Base-by-base conservation (phyloP, 2,329 filamentous ascomycete species). In the Claviceps spartinae region DNA sequence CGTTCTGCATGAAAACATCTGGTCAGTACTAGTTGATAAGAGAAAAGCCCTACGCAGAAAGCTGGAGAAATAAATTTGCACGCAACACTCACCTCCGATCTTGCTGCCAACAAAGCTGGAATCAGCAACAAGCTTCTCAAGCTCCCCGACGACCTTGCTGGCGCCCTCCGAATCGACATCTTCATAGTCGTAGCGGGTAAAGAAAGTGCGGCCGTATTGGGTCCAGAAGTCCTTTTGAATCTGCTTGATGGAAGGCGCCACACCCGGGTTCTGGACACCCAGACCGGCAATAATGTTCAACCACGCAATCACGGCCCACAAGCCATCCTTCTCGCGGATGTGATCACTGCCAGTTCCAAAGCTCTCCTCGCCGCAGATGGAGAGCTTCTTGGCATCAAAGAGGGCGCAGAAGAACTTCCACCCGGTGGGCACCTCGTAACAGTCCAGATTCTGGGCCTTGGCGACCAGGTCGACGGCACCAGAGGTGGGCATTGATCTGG, bases 331-430 rank as follows among this genome's bases (percentile, higher is more conserved):
- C 76, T 98, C 93, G 61, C 93, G 88, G 65, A 98, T 95, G 72
- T 98, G 93, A 76, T 98, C 96, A 71, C 87, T 95, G 41, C 93
- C 93, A 11, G 93, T 98, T 59, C 93, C 93, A 69, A 98, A 98
- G 58, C 86, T 93, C 78, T 98, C 93, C 72, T 98, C 93, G 54
- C 93, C 93, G 66, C 93, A 98, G 67, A 98, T 98, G 64, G 93
- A 95, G 65, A 96, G 85, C 78, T 95, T 95, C 72, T 95, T 77
- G 58, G 88, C 85, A 65, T 96, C 90, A 63, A 96, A 95, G 54
- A 96, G 79, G 62, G 89, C 88, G 66, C 90, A 96, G 82, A 96
- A 96, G 78, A 96, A 96, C 72, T 96, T 96, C 93, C 93, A 98
- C 63, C 93, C 93, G 1, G 93, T 98, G 40, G 93, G 93, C 1